These are phyloP conservation scores for Cordyceps fumosorosea DNA, from an alignment of 2,329 filamentous ascomycete genomes.

Conservation along the genomic window DNA sequence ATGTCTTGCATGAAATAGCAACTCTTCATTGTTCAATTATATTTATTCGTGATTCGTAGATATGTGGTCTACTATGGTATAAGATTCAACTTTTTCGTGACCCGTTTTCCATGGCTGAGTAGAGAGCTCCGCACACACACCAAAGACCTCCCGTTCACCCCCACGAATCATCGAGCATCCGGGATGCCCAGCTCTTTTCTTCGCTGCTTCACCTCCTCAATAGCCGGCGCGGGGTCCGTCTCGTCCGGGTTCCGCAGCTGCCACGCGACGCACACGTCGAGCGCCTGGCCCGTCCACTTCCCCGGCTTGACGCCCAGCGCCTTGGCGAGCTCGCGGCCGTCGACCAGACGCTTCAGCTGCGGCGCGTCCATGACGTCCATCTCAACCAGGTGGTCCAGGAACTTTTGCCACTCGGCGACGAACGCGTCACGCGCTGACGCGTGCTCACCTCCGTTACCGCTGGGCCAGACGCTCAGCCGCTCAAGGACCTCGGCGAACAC, in stretches of 20 bases:
- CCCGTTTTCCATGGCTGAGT: not conserved
- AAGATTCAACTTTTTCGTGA: not conserved
- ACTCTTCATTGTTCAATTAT: not conserved
- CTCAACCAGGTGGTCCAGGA: constrained; percentile 48
- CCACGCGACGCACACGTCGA: constrained; percentile 80
- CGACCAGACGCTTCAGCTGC: constrained; percentile 57
- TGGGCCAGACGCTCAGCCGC: constrained; percentile 27
- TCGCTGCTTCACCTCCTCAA: constrained; percentile 51
- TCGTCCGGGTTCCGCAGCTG: constrained; percentile 72
- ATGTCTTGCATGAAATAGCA: too few species aligned
- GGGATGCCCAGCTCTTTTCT: constrained; percentile 46
- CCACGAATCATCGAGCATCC: not conserved
- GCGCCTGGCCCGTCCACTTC: constrained; percentile 74
- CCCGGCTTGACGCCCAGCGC: constrained; percentile 65
- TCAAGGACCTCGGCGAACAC: constrained; percentile 57
- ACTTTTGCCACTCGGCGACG: constrained; percentile 44
- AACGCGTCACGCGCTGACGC: constrained; percentile 38
- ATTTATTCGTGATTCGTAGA: constrained; percentile 1
- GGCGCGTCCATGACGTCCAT: constrained; percentile 53
- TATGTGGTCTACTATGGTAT: not conserved
- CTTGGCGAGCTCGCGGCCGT: constrained; percentile 67
- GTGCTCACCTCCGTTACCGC: not conserved
- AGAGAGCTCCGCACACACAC: not conserved
- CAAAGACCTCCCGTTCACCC: not conserved
- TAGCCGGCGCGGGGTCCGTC: constrained; percentile 50